phyloP scores from a whole-genome alignment of 495 filamentous ascomycete species.

The Penicillium lagena region DNA sequence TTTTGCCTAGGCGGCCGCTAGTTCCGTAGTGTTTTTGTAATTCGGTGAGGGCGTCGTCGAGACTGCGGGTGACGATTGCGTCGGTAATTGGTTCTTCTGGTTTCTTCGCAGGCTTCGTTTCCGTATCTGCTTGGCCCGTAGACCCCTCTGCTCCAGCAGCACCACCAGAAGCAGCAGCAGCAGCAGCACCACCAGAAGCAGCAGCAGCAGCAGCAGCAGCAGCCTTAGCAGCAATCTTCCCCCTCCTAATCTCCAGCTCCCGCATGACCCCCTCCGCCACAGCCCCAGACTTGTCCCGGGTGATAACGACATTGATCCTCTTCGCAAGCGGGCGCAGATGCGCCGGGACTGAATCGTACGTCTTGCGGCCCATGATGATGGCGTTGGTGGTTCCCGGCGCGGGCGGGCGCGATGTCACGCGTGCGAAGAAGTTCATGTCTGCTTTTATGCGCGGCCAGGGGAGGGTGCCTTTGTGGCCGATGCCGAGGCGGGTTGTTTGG shows the following conservation, averaged over 20 bases:
- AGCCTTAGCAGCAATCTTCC: slow-evolving; percentile 12
- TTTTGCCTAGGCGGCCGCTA: slow-evolving; percentile 31
- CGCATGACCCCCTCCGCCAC: slow-evolving; percentile 18
- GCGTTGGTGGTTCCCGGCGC: slow-evolving; percentile 50
- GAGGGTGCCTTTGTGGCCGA: slow-evolving; percentile 70
- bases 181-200: not conserved
- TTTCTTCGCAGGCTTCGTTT: not conserved
- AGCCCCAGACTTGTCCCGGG: slow-evolving; percentile 32
- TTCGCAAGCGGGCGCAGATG: slow-evolving; percentile 72
- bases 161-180: not conserved
- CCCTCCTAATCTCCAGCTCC: slow-evolving; percentile 16
- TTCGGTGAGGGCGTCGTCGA: slow-evolving; percentile 52
- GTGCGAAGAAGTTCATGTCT: slow-evolving; percentile 93
- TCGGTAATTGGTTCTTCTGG: slow-evolving; percentile 18
- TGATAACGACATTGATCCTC: slow-evolving; percentile 73
- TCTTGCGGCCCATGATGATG: slow-evolving; percentile 96
- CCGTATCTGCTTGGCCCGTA: not conserved
- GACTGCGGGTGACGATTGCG: slow-evolving; percentile 30
- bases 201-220: slow-evolving; percentile 8
- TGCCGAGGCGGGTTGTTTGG: slow-evolving; percentile 61
- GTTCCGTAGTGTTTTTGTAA: slow-evolving; percentile 20
- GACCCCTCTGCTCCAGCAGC: not conserved
- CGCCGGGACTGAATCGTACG: slow-evolving; percentile 79
- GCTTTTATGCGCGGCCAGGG: slow-evolving; percentile 83
- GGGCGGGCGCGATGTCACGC: slow-evolving; percentile 68